These are phyloP conservation scores for Striga asiatica DNA, from an alignment of 257 asterid genomes.

Conservation along the genomic window DNA sequence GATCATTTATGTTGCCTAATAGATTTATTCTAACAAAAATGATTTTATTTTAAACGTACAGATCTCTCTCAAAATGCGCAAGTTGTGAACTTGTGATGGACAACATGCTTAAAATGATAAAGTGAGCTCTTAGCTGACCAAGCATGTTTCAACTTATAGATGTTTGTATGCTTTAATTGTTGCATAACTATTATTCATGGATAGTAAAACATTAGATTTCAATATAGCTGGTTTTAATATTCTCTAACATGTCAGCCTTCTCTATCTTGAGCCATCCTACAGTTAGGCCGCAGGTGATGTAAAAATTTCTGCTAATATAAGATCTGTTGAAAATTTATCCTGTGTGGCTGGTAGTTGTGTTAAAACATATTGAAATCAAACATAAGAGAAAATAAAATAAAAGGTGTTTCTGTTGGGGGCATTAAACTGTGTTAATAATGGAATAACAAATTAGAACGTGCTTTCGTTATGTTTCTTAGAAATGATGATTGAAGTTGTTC, in stretches of 20 bases:
- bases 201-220: background rate
- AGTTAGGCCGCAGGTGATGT: too few species aligned
- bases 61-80: slow-evolving; percentile 76
- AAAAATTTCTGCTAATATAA: too few species aligned
- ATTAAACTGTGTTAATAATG: too few species aligned
- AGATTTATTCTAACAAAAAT: background rate
- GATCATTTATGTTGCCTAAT: background rate
- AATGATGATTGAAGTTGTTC: too few species aligned
- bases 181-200: background rate
- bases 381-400: too few species aligned
- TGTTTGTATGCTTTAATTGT: slow-evolving; percentile 1
- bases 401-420: too few species aligned
- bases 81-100: slow-evolving; percentile 56
- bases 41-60: slow-evolving; percentile 21
- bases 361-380: too few species aligned
- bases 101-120: slow-evolving; percentile 70
- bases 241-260: background rate
- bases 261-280: background rate
- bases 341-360: too few species aligned
- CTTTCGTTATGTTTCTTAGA: too few species aligned
- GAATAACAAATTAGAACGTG: too few species aligned
- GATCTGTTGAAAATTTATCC: too few species aligned
- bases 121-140: slow-evolving; percentile 34
- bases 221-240: background rate
- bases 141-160: slow-evolving; percentile 8